Base-by-base conservation (phyloP, 257 asterid species). In the Nicotiana benthamiana region DNA sequence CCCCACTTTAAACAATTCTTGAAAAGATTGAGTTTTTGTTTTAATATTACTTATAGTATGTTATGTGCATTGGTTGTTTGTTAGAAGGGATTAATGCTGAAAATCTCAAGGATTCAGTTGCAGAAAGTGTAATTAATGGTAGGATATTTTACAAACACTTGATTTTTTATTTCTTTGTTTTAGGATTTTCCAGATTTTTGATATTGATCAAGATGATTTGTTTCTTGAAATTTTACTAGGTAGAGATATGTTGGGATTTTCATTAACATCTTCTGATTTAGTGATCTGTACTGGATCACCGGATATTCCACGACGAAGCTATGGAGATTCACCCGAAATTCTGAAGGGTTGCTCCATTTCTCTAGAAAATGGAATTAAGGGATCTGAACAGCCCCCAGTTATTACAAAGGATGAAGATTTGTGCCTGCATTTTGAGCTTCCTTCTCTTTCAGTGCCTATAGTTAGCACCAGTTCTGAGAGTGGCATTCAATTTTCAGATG, bases 361-460 rank as follows among this genome's bases (percentile, higher is more conserved):
- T 16, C 82, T 93, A 83, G 97, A 93, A 83, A 90, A 92, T 86
- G 98, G 99, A 48, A 92, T 95, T 51, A 86, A 89, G 66, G 98
- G 95, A 6, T 83, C 93, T 54, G 92, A 90, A 81, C 81, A 77
- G 28, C 85, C 80, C 59, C 85, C 91, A 36, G 61, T 85, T 81
- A 85, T 77, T 60, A 64, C 57, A 67, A 85, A 74, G 15, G 82
- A 80, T 43, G 89, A 83, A 77, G 85, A 86, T 72, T 77, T 86
- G 53, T 75, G 87, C 80, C 76, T 85, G 16, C 92, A 95, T 32
- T 93, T 95, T 81, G 98, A 95, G 91, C 98, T 95, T 30, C 87
- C 89, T 84, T 83, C 87, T 46, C 17, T n/a, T 20, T 56, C 87
- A 80, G 79, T 64, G 48, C 75, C 85, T 81, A 80, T 60, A 30